Conservation (phyloP, 169 alveolate species). For the Babesia caballi region DNA sequence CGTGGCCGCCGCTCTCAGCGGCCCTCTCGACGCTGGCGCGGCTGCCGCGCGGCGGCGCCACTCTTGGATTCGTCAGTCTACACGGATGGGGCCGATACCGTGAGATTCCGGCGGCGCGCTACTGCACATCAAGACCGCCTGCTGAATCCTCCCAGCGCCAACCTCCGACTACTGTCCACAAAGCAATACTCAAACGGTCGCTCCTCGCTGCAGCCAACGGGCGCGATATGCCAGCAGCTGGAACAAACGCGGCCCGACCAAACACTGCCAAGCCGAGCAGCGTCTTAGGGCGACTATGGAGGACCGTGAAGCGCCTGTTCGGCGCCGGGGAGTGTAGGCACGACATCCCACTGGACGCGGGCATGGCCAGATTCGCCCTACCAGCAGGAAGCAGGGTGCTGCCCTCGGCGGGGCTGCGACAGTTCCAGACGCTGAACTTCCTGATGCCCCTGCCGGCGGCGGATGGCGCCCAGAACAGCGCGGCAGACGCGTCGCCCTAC, state of each 20-base stretch:
- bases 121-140: too few species aligned
- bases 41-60: background rate
- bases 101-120: too few species aligned
- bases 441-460: background rate
- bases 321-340: background rate
- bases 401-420: background rate
- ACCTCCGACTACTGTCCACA: too few species aligned
- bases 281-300: background rate
- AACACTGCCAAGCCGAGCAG: background rate
- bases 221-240: too few species aligned
- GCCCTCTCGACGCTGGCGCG: background rate
- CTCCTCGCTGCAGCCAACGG: too few species aligned
- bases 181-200: too few species aligned
- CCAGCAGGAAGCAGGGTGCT: too few species aligned
- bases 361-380: background rate
- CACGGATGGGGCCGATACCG: too few species aligned
- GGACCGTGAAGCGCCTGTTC: slow-evolving; percentile 6
- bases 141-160: too few species aligned
- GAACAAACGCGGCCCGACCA: too few species aligned
- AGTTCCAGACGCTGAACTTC: background rate
- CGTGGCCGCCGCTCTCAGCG: background rate
- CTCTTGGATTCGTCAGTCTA: too few species aligned
- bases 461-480: background rate
- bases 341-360: background rate
- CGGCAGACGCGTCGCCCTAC: slow-evolving; percentile 47